Evolutionary conservation across 139 green algal genomes (phyloP).

Genomic region (Chlorella sp.): DNA sequence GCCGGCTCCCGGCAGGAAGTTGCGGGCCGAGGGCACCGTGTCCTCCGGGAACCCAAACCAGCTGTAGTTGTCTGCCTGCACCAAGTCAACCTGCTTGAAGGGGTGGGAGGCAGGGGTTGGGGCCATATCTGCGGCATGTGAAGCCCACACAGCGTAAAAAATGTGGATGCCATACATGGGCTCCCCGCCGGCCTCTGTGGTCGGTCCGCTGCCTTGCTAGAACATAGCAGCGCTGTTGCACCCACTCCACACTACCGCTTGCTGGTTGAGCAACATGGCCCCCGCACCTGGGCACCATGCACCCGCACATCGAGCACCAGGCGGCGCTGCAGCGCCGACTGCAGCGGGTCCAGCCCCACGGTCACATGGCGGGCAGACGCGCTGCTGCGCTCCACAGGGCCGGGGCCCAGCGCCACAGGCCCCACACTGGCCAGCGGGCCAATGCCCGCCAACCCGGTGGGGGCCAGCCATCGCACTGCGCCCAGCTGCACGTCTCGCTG

Average conservation of each 20-base stretch:
- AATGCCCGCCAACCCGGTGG: conserved; percentile 61
- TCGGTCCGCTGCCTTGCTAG: too few species aligned
- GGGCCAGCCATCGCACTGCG: conserved; percentile 55
- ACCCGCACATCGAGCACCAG: conserved; percentile 60
- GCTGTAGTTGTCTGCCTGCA: conserved; percentile 76
- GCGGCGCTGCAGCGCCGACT: conserved; percentile 57
- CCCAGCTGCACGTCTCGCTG: conserved; percentile 55
- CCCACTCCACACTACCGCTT: not conserved
- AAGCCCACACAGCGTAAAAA: too few species aligned
- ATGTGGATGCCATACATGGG: too few species aligned
- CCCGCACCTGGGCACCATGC: conserved; percentile 39
- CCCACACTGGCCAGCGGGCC: conserved; percentile 62
- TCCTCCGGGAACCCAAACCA: conserved; percentile 92
- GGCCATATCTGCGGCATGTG: too few species aligned
- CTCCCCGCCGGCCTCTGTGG: too few species aligned
- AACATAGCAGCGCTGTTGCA: not conserved
- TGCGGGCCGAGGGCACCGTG: conserved; percentile 55
- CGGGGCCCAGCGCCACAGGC: conserved; percentile 56
- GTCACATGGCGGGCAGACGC: conserved; percentile 36
- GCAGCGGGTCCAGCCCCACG: conserved; percentile 62
- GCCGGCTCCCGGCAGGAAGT: conserved; percentile 72
- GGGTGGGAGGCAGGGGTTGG: too few species aligned
- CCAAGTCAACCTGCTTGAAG: conserved; percentile 51
- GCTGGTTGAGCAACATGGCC: not conserved
- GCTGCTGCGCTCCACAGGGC: conserved; percentile 58